A percentile compares a stretch with the other conserved stretches of the same genome.
These are phyloP conservation scores for Colletotrichum musae DNA, from an alignment of 2,329 filamentous ascomycete genomes.

Conservation along the genomic window DNA sequence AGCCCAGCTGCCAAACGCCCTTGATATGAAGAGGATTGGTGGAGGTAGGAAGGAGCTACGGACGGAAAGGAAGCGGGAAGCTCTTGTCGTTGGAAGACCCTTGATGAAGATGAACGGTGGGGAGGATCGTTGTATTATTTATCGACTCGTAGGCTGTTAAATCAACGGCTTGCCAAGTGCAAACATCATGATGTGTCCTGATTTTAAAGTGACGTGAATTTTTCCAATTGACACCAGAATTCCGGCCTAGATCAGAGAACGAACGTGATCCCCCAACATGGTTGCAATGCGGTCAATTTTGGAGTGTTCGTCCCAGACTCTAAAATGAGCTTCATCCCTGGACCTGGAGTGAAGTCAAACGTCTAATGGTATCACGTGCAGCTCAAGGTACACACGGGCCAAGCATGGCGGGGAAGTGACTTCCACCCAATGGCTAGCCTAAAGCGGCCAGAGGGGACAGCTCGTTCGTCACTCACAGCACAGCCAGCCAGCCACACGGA, in stretches of 20 bases:
- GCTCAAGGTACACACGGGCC: constrained; percentile 24
- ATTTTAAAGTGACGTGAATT: neutral
- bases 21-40: neutral
- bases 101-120: constrained; percentile 22
- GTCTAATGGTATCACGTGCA: constrained; percentile 18
- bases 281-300: too few species aligned
- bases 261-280: too few species aligned
- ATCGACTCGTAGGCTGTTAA: constrained; percentile 31
- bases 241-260: too few species aligned
- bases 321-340: neutral
- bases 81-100: neutral
- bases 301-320: too few species aligned
- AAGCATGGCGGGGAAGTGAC: constrained; percentile 16
- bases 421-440: constrained; percentile 14
- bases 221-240: neutral
- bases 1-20: neutral
- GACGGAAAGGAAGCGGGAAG: neutral
- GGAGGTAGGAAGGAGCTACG: neutral
- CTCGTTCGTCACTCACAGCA: constrained; percentile 30
- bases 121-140: constrained; percentile 31
- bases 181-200: constrained; percentile 1
- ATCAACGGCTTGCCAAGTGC: constrained; percentile 34
- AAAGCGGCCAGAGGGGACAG: constrained; percentile 21
- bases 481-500: constrained; percentile 12
- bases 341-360: neutral